Evolutionary conservation across 192 early-diverging fungal genomes (phyloP).

Genomic region (Linnemannia hyalina): DNA sequence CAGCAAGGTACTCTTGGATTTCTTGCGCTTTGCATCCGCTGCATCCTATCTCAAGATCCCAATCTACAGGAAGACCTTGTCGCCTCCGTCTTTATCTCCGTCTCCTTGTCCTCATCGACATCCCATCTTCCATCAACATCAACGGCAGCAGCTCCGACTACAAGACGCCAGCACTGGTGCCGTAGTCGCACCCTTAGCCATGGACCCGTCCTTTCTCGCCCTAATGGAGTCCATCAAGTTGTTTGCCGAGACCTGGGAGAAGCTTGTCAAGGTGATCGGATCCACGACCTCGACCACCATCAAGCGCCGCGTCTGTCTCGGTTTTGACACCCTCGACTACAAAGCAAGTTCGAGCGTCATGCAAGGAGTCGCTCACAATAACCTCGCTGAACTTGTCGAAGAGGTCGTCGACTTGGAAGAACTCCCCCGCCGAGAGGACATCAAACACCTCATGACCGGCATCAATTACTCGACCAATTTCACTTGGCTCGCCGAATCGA

Average conservation of each 20-base stretch:
- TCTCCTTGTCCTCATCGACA: slow-evolving; percentile 4
- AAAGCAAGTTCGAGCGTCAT: background rate
- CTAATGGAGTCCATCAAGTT: slow-evolving; percentile 8
- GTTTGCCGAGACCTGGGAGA: slow-evolving; percentile 24
- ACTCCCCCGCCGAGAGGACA: slow-evolving; percentile 9
- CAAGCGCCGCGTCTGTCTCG: slow-evolving; percentile 22
- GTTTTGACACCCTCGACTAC: slow-evolving; percentile 17
- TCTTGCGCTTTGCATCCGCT: slow-evolving; percentile 18
- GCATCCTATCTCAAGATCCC: slow-evolving; percentile 20
- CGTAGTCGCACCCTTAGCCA: background rate
- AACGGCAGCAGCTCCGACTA: background rate
- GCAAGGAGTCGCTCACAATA: slow-evolving; percentile 1
- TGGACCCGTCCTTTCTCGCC: slow-evolving; percentile 5
- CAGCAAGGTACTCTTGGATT: slow-evolving; percentile 25
- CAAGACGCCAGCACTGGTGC: background rate
- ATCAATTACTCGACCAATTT: slow-evolving; percentile 30
- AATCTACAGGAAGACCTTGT: background rate
- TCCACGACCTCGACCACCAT: background rate
- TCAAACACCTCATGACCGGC: slow-evolving; percentile 16
- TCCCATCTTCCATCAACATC: background rate
- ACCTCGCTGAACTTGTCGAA: slow-evolving; percentile 14
- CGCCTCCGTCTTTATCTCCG: background rate
- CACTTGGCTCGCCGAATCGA: slow-evolving; percentile 22
- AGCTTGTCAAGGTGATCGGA: slow-evolving; percentile 11
- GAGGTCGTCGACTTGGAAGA: slow-evolving; percentile 2